A percentile compares a stretch with the other conserved stretches of the same genome.
Conservation (phyloP, 2,329 filamentous ascomycete genomes). For the Cytospora piceae region DNA sequence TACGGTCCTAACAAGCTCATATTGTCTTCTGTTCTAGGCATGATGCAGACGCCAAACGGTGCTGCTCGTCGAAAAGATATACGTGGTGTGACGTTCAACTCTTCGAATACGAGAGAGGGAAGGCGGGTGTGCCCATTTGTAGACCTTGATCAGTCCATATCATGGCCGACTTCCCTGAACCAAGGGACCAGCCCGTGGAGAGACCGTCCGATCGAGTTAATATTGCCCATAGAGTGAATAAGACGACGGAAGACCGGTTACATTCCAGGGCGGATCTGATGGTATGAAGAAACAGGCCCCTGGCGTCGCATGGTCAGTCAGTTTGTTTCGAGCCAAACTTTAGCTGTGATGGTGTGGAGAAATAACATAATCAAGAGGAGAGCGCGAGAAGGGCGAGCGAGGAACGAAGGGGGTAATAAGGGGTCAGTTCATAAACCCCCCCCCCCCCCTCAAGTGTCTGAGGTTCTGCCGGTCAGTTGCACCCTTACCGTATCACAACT, state of each 20-base stretch:
- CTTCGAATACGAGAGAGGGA: slow-evolving; percentile 3
- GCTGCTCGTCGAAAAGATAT: slow-evolving; percentile 1
- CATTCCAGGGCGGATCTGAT: slow-evolving; percentile 9
- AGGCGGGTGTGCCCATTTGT: slow-evolving; percentile 28
- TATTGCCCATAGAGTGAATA: background rate
- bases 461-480: slow-evolving; percentile 20
- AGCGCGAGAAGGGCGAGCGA: slow-evolving; percentile 10
- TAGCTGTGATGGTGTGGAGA: slow-evolving; percentile 6
- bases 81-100: slow-evolving; percentile 8
- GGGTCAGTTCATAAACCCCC: slow-evolving; percentile 8
- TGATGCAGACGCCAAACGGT: slow-evolving; percentile 13
- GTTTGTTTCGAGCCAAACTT: slow-evolving; percentile 12
- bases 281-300: slow-evolving; percentile 15
- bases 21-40: slow-evolving; percentile 15
- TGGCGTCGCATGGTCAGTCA: slow-evolving; percentile 13
- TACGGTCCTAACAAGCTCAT: slow-evolving; percentile 24
- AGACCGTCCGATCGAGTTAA: slow-evolving; percentile 12
- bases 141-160: slow-evolving; percentile 23
- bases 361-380: background rate
- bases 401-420: background rate
- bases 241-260: slow-evolving; percentile 8
- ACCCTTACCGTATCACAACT: slow-evolving; percentile 11
- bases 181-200: slow-evolving; percentile 16
- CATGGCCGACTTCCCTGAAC: background rate
- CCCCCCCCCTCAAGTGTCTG: slow-evolving; percentile 22